Percentiles rank a stretch among this genome's conserved stretches.
phyloP scores from a whole-genome alignment of 2,329 filamentous ascomycete genomes.

The Tolypocladium nubicola region DNA sequence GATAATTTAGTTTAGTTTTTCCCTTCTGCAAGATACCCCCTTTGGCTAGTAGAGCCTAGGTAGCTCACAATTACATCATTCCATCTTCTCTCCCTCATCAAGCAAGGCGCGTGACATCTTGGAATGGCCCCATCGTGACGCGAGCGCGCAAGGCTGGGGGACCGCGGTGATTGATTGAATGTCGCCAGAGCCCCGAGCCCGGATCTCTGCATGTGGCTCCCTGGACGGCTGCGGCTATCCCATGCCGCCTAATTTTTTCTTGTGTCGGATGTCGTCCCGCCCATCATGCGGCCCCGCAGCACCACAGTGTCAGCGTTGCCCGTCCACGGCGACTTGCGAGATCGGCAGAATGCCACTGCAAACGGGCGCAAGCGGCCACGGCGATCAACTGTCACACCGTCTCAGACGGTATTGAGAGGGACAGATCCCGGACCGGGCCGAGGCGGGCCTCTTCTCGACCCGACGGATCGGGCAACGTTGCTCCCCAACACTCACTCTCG shows the following conservation, averaged over 20 bases:
- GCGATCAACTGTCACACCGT: neutral
- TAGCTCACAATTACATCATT: neutral
- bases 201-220: neutral
- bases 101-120: neutral
- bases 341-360: neutral
- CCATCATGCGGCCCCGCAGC: neutral
- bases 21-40: slow-evolving; percentile 2
- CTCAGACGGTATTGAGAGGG: neutral
- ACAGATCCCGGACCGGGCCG: neutral
- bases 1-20: neutral
- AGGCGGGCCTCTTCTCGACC: neutral
- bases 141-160: neutral
- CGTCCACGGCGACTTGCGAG: neutral
- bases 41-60: neutral
- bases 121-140: neutral
- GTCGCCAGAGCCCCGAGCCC: neutral
- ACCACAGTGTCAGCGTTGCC: neutral
- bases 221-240: neutral
- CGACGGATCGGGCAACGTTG: neutral
- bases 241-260: neutral
- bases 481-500: neutral
- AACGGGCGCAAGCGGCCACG: neutral
- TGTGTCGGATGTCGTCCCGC: no score
- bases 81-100: neutral
- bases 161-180: neutral